Evolutionary conservation across 768 basidiomycete genomes (phyloP), one percentile per base, ranked within the genome.

Genomic region (Tulasnella sp.): DNA sequence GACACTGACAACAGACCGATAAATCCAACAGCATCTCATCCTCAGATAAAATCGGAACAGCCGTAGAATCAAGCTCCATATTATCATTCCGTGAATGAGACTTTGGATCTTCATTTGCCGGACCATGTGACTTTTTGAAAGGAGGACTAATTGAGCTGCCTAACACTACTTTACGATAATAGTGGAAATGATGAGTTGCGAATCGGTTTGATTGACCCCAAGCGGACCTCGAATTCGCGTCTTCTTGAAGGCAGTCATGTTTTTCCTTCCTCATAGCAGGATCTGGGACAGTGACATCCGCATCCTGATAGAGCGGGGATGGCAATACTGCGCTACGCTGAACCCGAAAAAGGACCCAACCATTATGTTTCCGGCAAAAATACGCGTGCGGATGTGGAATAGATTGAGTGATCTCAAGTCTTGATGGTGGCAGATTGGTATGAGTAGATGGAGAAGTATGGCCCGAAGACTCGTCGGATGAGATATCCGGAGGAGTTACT

Each of bases 1-100:
- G 79, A 63, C 87, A 90, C 60, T 87, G 86, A 60, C 87, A 89
- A 62, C 87, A 90, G 39, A 87, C 68, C 60, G 83, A 89, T 25
- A 88, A 70, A 63, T 89, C 84, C 35, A 89, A 66, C 25, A 83
- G 63, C 53, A 60, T 64, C 42, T 68, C 67, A 22, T 71, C 67
- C 15, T 66, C 66, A n/a, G n/a, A n/a, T n/a, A n/a, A n/a, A n/a
- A n/a, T n/a, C n/a, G n/a, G n/a, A n/a, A n/a, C n/a, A n/a, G n/a
- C n/a, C n/a, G n/a, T n/a, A n/a, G n/a, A n/a, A n/a, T n/a, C n/a
- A n/a, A n/a, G n/a, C n/a, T n/a, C n/a, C n/a, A n/a, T n/a, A n/a
- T n/a, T n/a, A n/a, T n/a, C n/a, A n/a, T n/a, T n/a, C n/a, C n/a
- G n/a, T n/a, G n/a, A n/a, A n/a, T n/a, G n/a, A n/a, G n/a, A n/a